A percentile compares a stretch with the other conserved stretches of the same genome.
These are phyloP conservation scores for Epithele typhae DNA, from an alignment of 768 basidiomycete genomes.

Conservation along the genomic window DNA sequence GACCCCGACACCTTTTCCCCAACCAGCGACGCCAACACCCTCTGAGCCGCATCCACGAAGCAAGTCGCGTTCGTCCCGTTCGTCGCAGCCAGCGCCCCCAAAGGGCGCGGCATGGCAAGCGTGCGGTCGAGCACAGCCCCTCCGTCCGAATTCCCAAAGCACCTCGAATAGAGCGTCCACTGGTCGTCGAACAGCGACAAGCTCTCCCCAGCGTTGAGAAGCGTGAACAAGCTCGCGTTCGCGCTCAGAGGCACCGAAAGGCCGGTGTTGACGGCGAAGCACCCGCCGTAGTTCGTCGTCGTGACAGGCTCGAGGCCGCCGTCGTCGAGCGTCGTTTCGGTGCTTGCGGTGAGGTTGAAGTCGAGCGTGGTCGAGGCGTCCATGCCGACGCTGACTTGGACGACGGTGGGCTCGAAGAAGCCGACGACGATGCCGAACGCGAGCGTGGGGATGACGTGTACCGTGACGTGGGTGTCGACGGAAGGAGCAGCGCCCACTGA, in stretches of 20 bases:
- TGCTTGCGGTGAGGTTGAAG: conserved; percentile 17
- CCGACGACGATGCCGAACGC: conserved; percentile 41
- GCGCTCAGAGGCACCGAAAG: conserved; percentile 17
- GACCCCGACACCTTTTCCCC: conserved; percentile 3
- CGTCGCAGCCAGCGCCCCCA: no score
- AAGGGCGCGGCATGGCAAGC: no score
- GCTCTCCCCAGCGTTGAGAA: conserved; percentile 15
- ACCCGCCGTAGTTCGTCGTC: conserved; percentile 10
- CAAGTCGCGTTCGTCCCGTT: no score
- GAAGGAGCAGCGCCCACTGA: conserved; percentile 35
- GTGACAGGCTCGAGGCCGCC: conserved; percentile 1
- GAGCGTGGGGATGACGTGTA: conserved; percentile 45
- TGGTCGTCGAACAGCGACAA: conserved; percentile 17
- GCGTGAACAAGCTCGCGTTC: conserved; percentile 14
- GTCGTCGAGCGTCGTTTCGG: conserved; percentile 3
- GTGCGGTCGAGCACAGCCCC: no score
- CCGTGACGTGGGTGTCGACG: conserved; percentile 37
- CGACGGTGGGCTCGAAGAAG: conserved; percentile 28
- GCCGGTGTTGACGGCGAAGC: conserved; percentile 16
- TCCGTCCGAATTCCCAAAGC: no score
- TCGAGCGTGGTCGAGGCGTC: conserved; percentile 26
- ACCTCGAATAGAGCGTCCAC: no score
- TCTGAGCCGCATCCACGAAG: no score
- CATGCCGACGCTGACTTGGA: conserved; percentile 41
- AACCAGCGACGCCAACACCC: background rate